A percentile compares a stretch with the other conserved stretches of the same genome.
These are phyloP conservation scores for Hypoxylon sp. DNA, from an alignment of 2,329 filamentous ascomycete species.

Conservation along the genomic window DNA sequence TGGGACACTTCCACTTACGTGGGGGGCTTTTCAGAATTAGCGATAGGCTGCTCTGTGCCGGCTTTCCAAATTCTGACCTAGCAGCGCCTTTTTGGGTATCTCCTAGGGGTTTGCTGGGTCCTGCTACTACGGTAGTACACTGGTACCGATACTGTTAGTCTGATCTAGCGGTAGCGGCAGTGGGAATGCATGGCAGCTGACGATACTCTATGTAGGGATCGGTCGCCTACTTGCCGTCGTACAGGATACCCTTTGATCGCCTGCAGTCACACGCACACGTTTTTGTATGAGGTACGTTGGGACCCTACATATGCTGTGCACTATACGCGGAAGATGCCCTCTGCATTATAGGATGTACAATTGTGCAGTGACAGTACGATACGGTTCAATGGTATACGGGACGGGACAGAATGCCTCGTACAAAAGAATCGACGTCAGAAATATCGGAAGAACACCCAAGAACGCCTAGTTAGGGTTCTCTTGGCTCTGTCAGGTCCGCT, in stretches of 20 bases:
- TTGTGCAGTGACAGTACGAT: constrained; percentile 20
- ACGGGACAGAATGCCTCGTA: not conserved
- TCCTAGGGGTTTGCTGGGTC: constrained; percentile 14
- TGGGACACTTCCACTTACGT: constrained; percentile 32
- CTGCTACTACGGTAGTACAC: constrained; percentile 10
- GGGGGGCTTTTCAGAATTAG: constrained; percentile 8
- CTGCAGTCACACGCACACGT: constrained; percentile 36
- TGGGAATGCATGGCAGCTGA: constrained; percentile 23
- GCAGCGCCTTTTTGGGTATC: constrained; percentile 21
- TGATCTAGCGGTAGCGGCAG: constrained; percentile 13
- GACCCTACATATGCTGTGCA: constrained; percentile 31
- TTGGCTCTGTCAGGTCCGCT: constrained; percentile 32
- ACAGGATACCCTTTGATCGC: constrained; percentile 11
- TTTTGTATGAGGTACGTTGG: constrained; percentile 26
- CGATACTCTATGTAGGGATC: constrained; percentile 21
- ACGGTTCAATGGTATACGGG: constrained; percentile 15
- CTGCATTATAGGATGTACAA: constrained; percentile 10
- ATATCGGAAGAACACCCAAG: constrained; percentile 25
- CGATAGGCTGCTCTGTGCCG: constrained; percentile 13
- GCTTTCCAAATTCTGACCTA: constrained; percentile 38
- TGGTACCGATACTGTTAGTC: constrained; percentile 16
- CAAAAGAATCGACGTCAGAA: constrained; percentile 24
- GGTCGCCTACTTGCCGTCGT: constrained; percentile 27
- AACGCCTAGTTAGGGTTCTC: constrained; percentile 23
- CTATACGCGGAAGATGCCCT: constrained; percentile 22